A percentile compares a stretch with the other conserved stretches of the same genome.
Conservation (phyloP, 768 basidiomycete genomes). For the Suillus bovinus region DNA sequence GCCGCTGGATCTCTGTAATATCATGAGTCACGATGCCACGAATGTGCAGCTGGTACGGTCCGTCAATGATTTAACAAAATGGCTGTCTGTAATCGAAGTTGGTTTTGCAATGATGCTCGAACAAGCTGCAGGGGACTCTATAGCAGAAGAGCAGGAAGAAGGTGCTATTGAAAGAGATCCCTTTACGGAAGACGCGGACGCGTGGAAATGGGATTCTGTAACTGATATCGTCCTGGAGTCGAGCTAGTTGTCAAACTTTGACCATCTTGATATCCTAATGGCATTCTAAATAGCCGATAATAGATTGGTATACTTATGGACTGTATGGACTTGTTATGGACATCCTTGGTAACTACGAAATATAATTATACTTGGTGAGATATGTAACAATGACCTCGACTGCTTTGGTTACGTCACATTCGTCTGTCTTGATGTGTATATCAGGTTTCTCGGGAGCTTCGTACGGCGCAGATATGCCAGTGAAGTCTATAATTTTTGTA, state of each 20-base stretch:
- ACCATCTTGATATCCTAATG: neutral
- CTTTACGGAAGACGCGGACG: slow-evolving; percentile 11
- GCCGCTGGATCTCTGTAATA: slow-evolving; percentile 67
- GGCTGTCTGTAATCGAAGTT: slow-evolving; percentile 72
- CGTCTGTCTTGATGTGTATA: slow-evolving; percentile 88
- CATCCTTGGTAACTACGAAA: slow-evolving; percentile 30
- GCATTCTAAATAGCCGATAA: slow-evolving; percentile 16
- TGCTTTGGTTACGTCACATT: slow-evolving; percentile 74
- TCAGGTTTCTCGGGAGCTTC: slow-evolving; percentile 86
- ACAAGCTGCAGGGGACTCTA: slow-evolving; percentile 47
- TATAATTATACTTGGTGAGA: slow-evolving; percentile 65
- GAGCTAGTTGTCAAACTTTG: slow-evolving; percentile 1
- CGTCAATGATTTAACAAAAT: slow-evolving; percentile 73
- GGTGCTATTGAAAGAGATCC: slow-evolving; percentile 25
- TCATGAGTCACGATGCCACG: slow-evolving; percentile 56
- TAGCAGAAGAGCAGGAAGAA: slow-evolving; percentile 66
- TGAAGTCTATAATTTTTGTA: slow-evolving; percentile 72
- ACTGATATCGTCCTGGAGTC: slow-evolving; percentile 18
- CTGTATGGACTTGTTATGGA: slow-evolving; percentile 7
- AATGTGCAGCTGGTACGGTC: slow-evolving; percentile 71
- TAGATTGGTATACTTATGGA: slow-evolving; percentile 14
- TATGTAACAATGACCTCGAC: slow-evolving; percentile 81
- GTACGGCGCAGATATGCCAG: slow-evolving; percentile 96
- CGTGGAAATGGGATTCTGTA: slow-evolving; percentile 14
- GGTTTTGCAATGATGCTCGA: slow-evolving; percentile 73